These are phyloP conservation scores for Rhazya stricta DNA, from an alignment of 257 asterid genomes.

Conservation along the genomic window DNA sequence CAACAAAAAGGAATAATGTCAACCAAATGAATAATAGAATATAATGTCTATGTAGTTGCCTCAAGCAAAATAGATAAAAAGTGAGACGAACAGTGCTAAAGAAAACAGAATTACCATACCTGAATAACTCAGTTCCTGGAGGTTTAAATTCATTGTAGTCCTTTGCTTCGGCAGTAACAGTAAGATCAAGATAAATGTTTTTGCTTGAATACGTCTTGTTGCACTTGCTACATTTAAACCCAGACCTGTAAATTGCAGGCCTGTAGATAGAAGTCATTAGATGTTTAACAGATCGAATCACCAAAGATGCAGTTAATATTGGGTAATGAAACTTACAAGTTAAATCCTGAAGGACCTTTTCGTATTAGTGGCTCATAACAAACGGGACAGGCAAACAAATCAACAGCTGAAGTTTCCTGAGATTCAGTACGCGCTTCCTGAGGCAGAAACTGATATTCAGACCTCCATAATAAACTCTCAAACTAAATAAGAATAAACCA, in stretches of 20 bases:
- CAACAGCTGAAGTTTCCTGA: conserved; percentile 36
- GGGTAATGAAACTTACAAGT: conserved; percentile 52
- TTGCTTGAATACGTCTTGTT: conserved; percentile 87
- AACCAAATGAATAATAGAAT: neutral
- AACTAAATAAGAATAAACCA: conserved; percentile 1
- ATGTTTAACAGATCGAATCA: conserved; percentile 3
- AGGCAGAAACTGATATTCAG: conserved; percentile 10
- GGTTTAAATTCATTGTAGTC: conserved; percentile 78
- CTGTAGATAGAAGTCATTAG: conserved; percentile 38
- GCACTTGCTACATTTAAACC: conserved; percentile 77
- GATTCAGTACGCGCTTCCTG: conserved; percentile 49
- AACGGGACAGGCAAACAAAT: conserved; percentile 84
- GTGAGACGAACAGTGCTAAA: neutral
- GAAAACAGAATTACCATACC: conserved; percentile 30
- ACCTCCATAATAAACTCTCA: neutral
- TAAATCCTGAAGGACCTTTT: conserved; percentile 93
- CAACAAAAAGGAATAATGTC: neutral
- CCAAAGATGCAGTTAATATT: neutral
- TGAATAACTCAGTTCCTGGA: conserved; percentile 84
- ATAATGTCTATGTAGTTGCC: neutral
- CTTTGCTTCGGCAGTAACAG: conserved; percentile 79
- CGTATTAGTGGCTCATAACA: conserved; percentile 81
- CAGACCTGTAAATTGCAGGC: conserved; percentile 88
- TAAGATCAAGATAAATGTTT: conserved; percentile 82
- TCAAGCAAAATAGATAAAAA: neutral